Evolutionary conservation across 192 early-diverging fungal genomes (phyloP).

Genomic region (Linderina pennispora): DNA sequence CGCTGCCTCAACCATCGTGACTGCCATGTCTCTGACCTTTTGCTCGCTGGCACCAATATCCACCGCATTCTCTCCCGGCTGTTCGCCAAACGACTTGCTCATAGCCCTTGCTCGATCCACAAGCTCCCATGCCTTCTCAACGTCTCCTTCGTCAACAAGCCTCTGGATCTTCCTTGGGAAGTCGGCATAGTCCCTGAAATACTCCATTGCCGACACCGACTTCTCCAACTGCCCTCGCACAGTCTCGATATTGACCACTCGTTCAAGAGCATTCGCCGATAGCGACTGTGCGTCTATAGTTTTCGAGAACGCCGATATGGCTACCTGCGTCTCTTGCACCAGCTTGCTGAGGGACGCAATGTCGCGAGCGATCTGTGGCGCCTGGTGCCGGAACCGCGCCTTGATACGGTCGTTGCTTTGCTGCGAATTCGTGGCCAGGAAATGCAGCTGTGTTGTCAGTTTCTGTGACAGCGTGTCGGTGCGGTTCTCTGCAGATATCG

Average conservation of each 20-base stretch:
- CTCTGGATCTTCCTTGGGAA: slow-evolving; percentile 24
- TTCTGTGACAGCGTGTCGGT: slow-evolving; percentile 16
- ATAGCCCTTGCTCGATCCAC: slow-evolving; percentile 6
- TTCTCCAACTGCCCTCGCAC: slow-evolving; percentile 13
- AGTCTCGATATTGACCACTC: slow-evolving; percentile 17
- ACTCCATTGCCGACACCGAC: slow-evolving; percentile 18
- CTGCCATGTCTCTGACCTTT: slow-evolving; percentile 7
- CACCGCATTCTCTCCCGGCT: not conserved
- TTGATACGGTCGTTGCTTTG: slow-evolving; percentile 41
- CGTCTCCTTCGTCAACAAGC: slow-evolving; percentile 19
- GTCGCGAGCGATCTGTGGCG: slow-evolving; percentile 30
- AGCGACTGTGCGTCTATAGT: slow-evolving; percentile 12
- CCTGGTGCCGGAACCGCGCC: slow-evolving; percentile 40
- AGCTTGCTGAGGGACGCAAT: slow-evolving; percentile 20
- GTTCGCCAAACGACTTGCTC: not conserved
- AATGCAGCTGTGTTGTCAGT: slow-evolving; percentile 36
- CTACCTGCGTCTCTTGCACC: slow-evolving; percentile 20
- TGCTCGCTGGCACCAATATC: slow-evolving; percentile 1
- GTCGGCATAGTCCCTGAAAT: slow-evolving; percentile 25
- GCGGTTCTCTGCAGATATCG: slow-evolving; percentile 2
- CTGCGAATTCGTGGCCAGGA: slow-evolving; percentile 36
- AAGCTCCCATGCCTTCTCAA: slow-evolving; percentile 25
- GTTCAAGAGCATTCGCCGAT: slow-evolving; percentile 12
- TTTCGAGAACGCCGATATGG: slow-evolving; percentile 6
- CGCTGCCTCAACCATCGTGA: slow-evolving; percentile 5